Conservation (phyloP, 208 protist species). For the Acanthamoeba triangularis region DNA sequence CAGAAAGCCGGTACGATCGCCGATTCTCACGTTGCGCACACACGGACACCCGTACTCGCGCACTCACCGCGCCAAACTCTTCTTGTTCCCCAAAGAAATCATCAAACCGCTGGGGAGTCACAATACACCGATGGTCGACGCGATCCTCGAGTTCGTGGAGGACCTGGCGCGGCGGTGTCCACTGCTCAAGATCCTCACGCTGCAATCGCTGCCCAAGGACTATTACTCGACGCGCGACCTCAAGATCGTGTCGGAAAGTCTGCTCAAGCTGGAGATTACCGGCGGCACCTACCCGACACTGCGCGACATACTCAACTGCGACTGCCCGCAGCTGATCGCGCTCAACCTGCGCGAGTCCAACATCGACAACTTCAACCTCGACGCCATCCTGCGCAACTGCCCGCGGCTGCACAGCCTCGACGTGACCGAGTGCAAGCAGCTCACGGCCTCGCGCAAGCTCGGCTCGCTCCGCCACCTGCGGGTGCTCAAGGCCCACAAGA, state of each 20-base stretch:
- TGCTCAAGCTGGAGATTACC: constrained; percentile 39
- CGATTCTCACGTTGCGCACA: no score
- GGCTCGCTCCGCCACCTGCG: neutral
- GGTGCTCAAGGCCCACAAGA: constrained; percentile 31
- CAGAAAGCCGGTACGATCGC: constrained; percentile 1
- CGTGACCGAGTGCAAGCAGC: constrained; percentile 24
- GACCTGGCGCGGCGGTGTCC: neutral
- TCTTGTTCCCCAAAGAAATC: neutral
- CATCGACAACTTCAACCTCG: constrained; percentile 65
- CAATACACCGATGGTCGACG: constrained; percentile 14
- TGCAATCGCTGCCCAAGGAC: constrained; percentile 10
- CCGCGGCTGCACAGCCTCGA: constrained; percentile 41
- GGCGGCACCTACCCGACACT: constrained; percentile 32
- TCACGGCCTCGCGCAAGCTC: neutral
- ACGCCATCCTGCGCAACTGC: constrained; percentile 20
- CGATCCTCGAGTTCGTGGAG: constrained; percentile 39
- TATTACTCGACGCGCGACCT: constrained; percentile 68
- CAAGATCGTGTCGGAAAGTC: constrained; percentile 13
- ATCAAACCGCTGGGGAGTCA: constrained; percentile 9
- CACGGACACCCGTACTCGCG: no score
- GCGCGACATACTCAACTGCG: constrained; percentile 7
- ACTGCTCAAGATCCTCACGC: constrained; percentile 16
- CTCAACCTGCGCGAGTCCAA: constrained; percentile 3
- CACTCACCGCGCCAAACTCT: no score
- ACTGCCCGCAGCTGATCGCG: constrained; percentile 20